phyloP scores from a whole-genome alignment of 257 asterid species.

The Solanum tarijense region DNA sequence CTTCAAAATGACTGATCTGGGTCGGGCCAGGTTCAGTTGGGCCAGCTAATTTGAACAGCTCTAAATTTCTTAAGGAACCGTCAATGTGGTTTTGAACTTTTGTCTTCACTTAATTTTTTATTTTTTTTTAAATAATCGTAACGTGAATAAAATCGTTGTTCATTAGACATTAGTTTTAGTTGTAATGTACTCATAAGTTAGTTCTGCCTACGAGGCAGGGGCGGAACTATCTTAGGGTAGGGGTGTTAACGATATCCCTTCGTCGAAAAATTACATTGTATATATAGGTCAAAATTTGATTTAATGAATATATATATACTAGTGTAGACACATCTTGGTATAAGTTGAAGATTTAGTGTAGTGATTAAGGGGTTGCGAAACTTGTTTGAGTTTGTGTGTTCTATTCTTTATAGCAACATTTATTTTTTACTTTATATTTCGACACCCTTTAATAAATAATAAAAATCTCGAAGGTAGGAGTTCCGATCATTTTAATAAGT shows the following conservation, averaged over 20 bases:
- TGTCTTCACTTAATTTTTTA: not conserved
- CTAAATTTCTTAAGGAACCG: not conserved
- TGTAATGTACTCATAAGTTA: not conserved
- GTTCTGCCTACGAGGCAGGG: not conserved
- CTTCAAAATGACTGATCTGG: not conserved
- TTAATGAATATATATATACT: too few relatives aligned
- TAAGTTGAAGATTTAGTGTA: too few relatives aligned
- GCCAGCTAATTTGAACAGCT: not conserved
- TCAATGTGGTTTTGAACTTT: too few relatives aligned
- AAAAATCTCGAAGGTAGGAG: not conserved
- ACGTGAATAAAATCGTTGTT: not conserved
- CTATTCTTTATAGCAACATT: not conserved
- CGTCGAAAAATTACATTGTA: too few relatives aligned
- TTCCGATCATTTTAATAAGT: not conserved
- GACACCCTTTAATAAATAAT: not conserved
- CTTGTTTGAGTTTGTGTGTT: too few relatives aligned
- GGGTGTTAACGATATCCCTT: too few relatives aligned
- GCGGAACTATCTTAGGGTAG: too few relatives aligned
- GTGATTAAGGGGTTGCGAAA: too few relatives aligned
- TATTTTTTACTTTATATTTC: not conserved
- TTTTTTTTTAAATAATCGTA: not conserved
- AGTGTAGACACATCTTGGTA: too few relatives aligned
- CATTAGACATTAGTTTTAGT: not conserved
- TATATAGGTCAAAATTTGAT: too few relatives aligned
- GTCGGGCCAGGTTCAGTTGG: not conserved